These are phyloP conservation scores for Yamadazyma dushanensis DNA, from an alignment of 1,139 yeast species.

Conservation along the genomic window DNA sequence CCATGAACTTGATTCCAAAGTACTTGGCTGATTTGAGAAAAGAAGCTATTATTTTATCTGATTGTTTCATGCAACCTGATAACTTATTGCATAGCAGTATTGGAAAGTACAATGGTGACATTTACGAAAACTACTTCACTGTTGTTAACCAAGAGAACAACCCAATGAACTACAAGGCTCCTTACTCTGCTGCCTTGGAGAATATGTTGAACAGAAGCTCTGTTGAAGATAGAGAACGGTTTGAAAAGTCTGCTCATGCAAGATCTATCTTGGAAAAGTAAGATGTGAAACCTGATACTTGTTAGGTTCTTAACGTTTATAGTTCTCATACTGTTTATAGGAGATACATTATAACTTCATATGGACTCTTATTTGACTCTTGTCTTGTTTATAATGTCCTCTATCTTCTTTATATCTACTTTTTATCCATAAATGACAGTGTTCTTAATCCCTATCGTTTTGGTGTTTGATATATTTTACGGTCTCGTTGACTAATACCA, in stretches of 20 bases:
- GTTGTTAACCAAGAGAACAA: slow-evolving; percentile 37
- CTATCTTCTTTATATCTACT: slow-evolving; percentile 11
- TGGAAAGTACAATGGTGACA: slow-evolving; percentile 44
- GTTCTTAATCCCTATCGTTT: too few species aligned
- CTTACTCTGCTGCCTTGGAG: slow-evolving; percentile 36
- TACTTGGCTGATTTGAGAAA: slow-evolving; percentile 38
- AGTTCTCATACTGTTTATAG: background rate
- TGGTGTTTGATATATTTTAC: too few species aligned
- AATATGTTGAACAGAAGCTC: slow-evolving; percentile 38
- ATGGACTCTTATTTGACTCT: too few species aligned
- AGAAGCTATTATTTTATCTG: slow-evolving; percentile 41
- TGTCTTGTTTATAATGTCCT: too few species aligned
- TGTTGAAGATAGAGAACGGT: slow-evolving; percentile 37
- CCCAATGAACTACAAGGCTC: slow-evolving; percentile 37
- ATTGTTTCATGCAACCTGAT: slow-evolving; percentile 46
- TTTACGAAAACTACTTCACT: slow-evolving; percentile 45
- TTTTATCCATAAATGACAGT: too few species aligned
- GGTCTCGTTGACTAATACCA: too few species aligned
- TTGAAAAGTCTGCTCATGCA: slow-evolving; percentile 20
- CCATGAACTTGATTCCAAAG: slow-evolving; percentile 27
- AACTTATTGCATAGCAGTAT: slow-evolving; percentile 41
- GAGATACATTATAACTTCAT: too few species aligned
- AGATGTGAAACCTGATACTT: too few species aligned
- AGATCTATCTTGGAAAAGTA: slow-evolving; percentile 18
- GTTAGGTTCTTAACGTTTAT: background rate